These are phyloP conservation scores for Cryptosporidium canis DNA, from an alignment of 169 alveolate genomes.

Conservation along the genomic window DNA sequence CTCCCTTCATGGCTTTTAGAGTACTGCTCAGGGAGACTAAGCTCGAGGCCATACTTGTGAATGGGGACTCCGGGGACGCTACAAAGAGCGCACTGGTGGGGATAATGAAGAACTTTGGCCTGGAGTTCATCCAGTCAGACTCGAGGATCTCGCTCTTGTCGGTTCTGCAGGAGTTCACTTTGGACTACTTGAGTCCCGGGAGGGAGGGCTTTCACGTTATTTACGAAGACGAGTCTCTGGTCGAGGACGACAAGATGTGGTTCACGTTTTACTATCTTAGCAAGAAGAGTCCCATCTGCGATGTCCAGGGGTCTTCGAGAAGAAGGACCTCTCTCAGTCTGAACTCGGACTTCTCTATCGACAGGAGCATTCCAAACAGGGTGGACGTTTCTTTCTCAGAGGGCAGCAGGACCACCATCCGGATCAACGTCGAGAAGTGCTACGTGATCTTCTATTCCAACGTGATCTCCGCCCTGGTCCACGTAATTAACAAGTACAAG, in stretches of 20 bases:
- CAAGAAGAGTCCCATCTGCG: constrained; percentile 2
- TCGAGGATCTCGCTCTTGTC: constrained; percentile 30
- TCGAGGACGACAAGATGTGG: constrained; percentile 30
- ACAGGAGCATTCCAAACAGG: constrained; percentile 8
- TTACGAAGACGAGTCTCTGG: constrained; percentile 13
- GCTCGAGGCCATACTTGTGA: constrained; percentile 5
- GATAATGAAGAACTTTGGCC: constrained; percentile 24
- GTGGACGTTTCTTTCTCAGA: constrained; percentile 10
- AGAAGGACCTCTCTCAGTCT: constrained; percentile 16
- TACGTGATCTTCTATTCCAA: constrained; percentile 45
- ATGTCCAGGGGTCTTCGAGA: constrained; percentile 21
- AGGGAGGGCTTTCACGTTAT: constrained; percentile 31
- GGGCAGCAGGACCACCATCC: not conserved
- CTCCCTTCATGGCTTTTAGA: constrained; percentile 49
- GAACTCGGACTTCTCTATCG: constrained; percentile 42
- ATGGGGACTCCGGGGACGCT: not conserved
- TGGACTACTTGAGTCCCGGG: constrained; percentile 16
- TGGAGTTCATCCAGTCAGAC: constrained; percentile 49
- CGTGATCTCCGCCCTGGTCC: constrained; percentile 7
- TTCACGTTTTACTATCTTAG: constrained; percentile 23
- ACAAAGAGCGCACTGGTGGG: constrained; percentile 13
- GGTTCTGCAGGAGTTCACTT: constrained; percentile 39
- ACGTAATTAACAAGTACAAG: constrained; percentile 12
- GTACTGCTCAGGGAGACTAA: constrained; percentile 53
- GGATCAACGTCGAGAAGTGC: constrained; percentile 55